These are phyloP conservation scores for Anthoceros angustus DNA, from an alignment of 225 moss, liverwort and hornwort species.

Conservation along the genomic window DNA sequence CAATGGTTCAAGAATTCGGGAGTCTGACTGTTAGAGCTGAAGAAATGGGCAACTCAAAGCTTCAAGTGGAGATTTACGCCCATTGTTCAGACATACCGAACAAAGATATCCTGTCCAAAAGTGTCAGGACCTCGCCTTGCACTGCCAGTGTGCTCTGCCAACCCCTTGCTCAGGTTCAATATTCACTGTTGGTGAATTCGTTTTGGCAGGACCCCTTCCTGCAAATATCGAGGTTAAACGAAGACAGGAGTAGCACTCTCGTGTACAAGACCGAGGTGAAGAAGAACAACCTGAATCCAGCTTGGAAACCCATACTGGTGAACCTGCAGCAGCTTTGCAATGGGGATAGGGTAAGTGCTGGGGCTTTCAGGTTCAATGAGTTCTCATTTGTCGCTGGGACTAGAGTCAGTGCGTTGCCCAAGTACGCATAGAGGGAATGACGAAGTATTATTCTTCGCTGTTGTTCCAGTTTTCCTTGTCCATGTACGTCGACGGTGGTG, in stretches of 20 bases:
- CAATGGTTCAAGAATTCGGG: conserved; percentile 25
- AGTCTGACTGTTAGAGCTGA: conserved; percentile 35
- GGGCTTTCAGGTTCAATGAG: not conserved
- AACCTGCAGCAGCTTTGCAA: conserved; percentile 56
- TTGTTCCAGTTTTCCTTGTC: conserved; percentile 5
- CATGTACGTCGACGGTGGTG: conserved; percentile 3
- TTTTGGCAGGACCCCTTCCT: conserved; percentile 41
- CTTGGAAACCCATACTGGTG: conserved; percentile 43
- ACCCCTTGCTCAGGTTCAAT: not conserved
- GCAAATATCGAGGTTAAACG: conserved; percentile 46
- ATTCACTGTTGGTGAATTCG: not conserved
- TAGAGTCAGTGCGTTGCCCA: conserved; percentile 5
- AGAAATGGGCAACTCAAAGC: conserved; percentile 30
- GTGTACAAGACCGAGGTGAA: conserved; percentile 60
- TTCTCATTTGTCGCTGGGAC: not conserved
- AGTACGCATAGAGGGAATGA: not conserved
- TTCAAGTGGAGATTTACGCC: conserved; percentile 26
- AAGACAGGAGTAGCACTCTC: conserved; percentile 32
- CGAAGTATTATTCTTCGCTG: not conserved
- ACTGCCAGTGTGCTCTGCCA: no score
- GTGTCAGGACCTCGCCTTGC: conserved; percentile 11
- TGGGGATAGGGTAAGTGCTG: conserved; percentile 33
- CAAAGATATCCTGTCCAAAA: conserved; percentile 38
- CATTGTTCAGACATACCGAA: conserved; percentile 21
- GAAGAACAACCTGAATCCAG: conserved; percentile 46